Conservation (phyloP, 495 filamentous ascomycete genomes). For the Zalerion maritima region DNA sequence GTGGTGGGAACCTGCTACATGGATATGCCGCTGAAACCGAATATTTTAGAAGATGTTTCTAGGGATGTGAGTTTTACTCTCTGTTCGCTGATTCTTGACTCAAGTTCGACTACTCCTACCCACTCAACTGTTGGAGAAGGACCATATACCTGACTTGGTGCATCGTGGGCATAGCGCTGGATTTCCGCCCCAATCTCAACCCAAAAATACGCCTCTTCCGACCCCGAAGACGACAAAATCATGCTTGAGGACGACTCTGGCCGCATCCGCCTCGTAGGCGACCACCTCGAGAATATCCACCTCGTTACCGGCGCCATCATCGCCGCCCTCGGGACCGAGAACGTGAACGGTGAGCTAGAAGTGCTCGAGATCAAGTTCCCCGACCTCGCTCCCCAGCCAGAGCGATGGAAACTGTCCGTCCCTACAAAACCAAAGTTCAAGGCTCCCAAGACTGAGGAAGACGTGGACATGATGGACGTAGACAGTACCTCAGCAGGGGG, state of each 20-base stretch:
- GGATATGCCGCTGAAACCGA: constrained; percentile 94
- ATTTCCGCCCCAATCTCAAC: constrained; percentile 68
- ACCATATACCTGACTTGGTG: neutral
- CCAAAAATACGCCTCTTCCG: constrained; percentile 53
- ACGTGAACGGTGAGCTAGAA: constrained; percentile 79
- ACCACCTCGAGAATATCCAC: constrained; percentile 43
- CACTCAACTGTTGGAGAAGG: neutral
- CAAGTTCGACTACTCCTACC: constrained; percentile 9
- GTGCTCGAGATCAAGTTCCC: constrained; percentile 80
- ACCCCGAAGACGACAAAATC: constrained; percentile 44
- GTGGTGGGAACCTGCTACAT: constrained; percentile 89
- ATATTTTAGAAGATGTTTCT: constrained; percentile 86
- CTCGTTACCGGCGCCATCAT: constrained; percentile 86
- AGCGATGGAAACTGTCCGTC: constrained; percentile 50
- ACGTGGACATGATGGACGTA: constrained; percentile 29
- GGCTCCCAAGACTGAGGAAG: constrained; percentile 19
- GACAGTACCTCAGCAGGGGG: constrained; percentile 16
- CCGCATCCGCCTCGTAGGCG: constrained; percentile 66
- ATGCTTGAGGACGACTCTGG: constrained; percentile 97
- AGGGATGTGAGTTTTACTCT: constrained; percentile 53
- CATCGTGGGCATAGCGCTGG: constrained; percentile 45
- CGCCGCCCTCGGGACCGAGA: constrained; percentile 86
- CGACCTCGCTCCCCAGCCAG: constrained; percentile 67
- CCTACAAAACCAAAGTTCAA: constrained; percentile 8
- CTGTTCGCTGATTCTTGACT: too few species aligned